Evolutionary conservation across 805 yeast genomes (phyloP).

Genomic region (Wickerhamiella sorbophila): DNA sequence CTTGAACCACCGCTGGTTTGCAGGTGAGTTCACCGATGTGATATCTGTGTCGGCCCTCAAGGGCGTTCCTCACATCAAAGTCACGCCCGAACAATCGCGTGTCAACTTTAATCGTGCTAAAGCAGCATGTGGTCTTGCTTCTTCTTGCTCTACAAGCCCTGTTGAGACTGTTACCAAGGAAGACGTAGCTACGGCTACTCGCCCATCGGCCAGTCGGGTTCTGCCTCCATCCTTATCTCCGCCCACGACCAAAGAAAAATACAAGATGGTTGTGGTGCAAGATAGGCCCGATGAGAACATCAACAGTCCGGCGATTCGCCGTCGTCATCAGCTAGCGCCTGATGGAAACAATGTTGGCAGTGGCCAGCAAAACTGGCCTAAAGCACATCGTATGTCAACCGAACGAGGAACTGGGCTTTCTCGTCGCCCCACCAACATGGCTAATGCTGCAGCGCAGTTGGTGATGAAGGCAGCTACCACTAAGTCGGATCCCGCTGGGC

Average conservation of each 20-base stretch:
- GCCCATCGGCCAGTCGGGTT: slow-evolving; percentile 27
- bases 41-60: slow-evolving; percentile 46
- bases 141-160: slow-evolving; percentile 10
- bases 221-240: slow-evolving; percentile 88
- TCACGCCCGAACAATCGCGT: slow-evolving; percentile 46
- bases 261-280: slow-evolving; percentile 32
- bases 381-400: slow-evolving; percentile 1
- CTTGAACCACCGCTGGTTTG: slow-evolving; percentile 71
- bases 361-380: neutral
- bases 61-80: slow-evolving; percentile 37
- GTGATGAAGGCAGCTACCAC: slow-evolving; percentile 1
- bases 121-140: slow-evolving; percentile 42
- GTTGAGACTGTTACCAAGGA: slow-evolving; percentile 29
- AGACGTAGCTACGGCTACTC: slow-evolving; percentile 21
- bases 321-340: slow-evolving; percentile 4
- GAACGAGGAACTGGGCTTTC: slow-evolving; percentile 1
- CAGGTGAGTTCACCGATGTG: slow-evolving; percentile 62
- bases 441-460: slow-evolving; percentile 1
- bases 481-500: neutral
- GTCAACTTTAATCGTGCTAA: slow-evolving; percentile 54
- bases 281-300: slow-evolving; percentile 5
- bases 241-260: slow-evolving; percentile 76
- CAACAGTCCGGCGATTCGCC: slow-evolving; percentile 19
- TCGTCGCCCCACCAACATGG: slow-evolving; percentile 4
- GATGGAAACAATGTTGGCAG: neutral